A percentile compares a stretch with the other conserved stretches of the same genome.
Evolutionary conservation across 164 flowering plant genomes (phyloP).

Genomic region (Liriodendron chinense): DNA sequence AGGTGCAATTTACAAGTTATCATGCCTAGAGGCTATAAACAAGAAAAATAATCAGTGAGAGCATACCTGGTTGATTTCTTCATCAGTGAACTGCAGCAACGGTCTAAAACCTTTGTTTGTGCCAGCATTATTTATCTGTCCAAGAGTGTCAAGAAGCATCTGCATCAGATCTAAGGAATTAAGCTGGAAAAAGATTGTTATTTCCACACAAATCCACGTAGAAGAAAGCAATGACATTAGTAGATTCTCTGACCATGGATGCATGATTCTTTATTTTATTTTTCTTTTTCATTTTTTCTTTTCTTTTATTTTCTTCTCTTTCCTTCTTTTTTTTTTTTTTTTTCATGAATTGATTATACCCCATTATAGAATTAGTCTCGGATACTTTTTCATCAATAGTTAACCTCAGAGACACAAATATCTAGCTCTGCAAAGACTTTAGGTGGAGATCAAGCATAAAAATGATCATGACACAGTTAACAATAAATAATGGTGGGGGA

Average conservation of each 20-base stretch:
- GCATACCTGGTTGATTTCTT: slow-evolving; percentile 82
- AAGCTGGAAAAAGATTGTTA: neutral
- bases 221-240: neutral
- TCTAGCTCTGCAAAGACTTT: too few relatives aligned
- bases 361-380: too few relatives aligned
- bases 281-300: too few relatives aligned
- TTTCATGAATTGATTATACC: too few relatives aligned
- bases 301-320: too few relatives aligned
- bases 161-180: slow-evolving; percentile 8
- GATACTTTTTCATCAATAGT: too few relatives aligned
- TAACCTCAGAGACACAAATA: too few relatives aligned
- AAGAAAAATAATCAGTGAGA: neutral
- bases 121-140: slow-evolving; percentile 95
- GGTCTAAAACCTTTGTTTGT: slow-evolving; percentile 95
- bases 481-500: too few relatives aligned
- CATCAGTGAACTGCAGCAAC: slow-evolving; percentile 75
- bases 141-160: slow-evolving; percentile 10
- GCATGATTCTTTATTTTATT: too few relatives aligned
- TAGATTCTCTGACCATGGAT: neutral
- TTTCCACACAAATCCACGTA: neutral
- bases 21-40: neutral
- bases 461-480: too few relatives aligned
- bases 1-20: neutral
- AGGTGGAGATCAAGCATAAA: too few relatives aligned
- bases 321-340: too few relatives aligned